phyloP scores from a whole-genome alignment of 164 flowering plant species.

The Euptelea pleiosperma region DNA sequence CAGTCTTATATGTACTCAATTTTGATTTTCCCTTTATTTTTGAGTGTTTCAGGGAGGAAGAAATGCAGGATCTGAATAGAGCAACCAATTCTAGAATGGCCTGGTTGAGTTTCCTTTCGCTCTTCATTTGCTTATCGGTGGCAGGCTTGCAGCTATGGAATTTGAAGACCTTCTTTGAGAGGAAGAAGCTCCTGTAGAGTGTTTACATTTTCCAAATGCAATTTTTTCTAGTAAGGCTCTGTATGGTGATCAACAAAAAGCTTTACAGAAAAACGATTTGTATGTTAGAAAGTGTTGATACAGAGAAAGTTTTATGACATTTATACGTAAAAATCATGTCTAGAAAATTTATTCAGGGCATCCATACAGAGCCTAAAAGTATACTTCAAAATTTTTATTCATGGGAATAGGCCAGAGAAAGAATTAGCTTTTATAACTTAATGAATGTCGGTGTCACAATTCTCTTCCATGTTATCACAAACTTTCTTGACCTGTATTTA shows the following conservation, averaged over 20 bases:
- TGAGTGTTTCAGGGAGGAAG: slow-evolving; percentile 60
- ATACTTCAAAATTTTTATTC: neutral
- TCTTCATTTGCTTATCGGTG: slow-evolving; percentile 64
- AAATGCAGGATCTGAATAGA: slow-evolving; percentile 71
- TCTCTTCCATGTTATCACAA: neutral
- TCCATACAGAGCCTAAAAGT: no score
- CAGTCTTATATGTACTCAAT: no score
- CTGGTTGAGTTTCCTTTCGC: slow-evolving; percentile 47
- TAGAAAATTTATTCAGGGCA: no score
- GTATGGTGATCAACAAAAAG: no score
- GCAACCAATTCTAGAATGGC: slow-evolving; percentile 67
- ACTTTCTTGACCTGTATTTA: neutral
- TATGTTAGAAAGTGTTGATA: no score
- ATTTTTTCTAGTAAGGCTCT: neutral
- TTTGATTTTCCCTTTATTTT: neutral
- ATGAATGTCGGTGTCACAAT: neutral
- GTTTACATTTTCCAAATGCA: neutral
- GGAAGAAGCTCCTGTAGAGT: slow-evolving; percentile 74
- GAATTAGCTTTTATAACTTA: neutral
- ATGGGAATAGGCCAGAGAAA: slow-evolving; percentile 5
- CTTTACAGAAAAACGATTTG: no score
- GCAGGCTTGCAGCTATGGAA: slow-evolving; percentile 84
- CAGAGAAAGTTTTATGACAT: no score
- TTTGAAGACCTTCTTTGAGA: slow-evolving; percentile 76
- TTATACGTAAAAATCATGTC: no score